A percentile compares a stretch with the other conserved stretches of the same genome.
Evolutionary conservation across 352 stramenopile species (phyloP).

Genomic region (Lagenidium giganteum): DNA sequence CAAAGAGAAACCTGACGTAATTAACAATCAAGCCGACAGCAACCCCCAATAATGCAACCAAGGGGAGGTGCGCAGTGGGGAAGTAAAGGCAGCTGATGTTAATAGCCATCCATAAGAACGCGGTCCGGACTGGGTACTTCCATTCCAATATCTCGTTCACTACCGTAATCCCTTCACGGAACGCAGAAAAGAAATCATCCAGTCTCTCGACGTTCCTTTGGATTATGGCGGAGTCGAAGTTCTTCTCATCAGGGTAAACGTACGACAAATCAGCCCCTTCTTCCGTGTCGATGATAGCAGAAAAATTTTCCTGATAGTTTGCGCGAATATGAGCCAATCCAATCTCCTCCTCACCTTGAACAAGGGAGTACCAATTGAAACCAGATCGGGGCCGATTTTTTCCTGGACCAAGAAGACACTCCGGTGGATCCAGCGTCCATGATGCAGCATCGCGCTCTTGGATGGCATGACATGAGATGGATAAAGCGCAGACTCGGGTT

Average conservation of each 20-base stretch:
- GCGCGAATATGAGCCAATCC: slow-evolving; percentile 19
- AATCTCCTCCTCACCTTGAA: slow-evolving; percentile 23
- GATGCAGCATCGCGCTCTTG: slow-evolving; percentile 16
- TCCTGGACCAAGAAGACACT: slow-evolving; percentile 15
- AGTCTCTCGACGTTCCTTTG: slow-evolving; percentile 33
- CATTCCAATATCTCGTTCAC: slow-evolving; percentile 29
- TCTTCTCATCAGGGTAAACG: slow-evolving; percentile 19
- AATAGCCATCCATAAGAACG: slow-evolving; percentile 15
- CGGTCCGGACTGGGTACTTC: slow-evolving; percentile 16
- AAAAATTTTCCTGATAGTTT: slow-evolving; percentile 21
- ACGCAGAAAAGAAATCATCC: slow-evolving; percentile 20
- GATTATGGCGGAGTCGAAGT: slow-evolving; percentile 25
- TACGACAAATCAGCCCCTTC: slow-evolving; percentile 19
- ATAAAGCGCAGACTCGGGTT: slow-evolving; percentile 3
- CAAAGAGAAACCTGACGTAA: slow-evolving; percentile 10
- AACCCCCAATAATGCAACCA: neutral
- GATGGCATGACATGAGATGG: slow-evolving; percentile 22
- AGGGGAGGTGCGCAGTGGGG: slow-evolving; percentile 11
- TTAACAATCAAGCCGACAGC: slow-evolving; percentile 13
- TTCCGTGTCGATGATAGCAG: slow-evolving; percentile 11
- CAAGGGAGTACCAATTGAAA: slow-evolving; percentile 20
- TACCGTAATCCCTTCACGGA: too few relatives aligned
- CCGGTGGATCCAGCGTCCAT: slow-evolving; percentile 18
- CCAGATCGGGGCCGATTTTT: slow-evolving; percentile 6
- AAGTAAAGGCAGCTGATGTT: slow-evolving; percentile 15